These are phyloP conservation scores for Elongisporangium undulatum DNA, from an alignment of 352 stramenopile genomes.

Conservation along the genomic window DNA sequence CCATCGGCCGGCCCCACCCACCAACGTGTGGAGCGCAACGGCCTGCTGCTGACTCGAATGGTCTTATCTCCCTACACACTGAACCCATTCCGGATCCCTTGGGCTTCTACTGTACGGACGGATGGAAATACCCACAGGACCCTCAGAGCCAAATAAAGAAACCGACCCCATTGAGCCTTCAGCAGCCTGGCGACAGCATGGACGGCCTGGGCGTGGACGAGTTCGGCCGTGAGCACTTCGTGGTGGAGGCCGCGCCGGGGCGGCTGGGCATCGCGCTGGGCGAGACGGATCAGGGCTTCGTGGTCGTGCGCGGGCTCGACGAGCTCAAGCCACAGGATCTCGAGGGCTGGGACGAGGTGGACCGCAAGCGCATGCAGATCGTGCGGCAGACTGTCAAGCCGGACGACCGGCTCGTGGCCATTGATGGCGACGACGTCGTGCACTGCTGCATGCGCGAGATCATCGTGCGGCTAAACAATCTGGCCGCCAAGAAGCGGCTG, in stretches of 20 bases:
- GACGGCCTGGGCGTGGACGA: slow-evolving; percentile 26
- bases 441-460: slow-evolving; percentile 37
- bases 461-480: slow-evolving; percentile 37
- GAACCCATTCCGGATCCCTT: background rate
- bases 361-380: slow-evolving; percentile 24
- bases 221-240: slow-evolving; percentile 45
- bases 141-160: background rate
- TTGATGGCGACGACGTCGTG: slow-evolving; percentile 43
- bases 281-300: slow-evolving; percentile 37
- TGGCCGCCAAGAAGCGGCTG: slow-evolving; percentile 24
- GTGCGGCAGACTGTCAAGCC: slow-evolving; percentile 27
- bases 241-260: slow-evolving; percentile 36
- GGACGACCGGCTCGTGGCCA: slow-evolving; percentile 44
- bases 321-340: slow-evolving; percentile 13
- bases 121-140: background rate
- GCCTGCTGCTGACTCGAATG: background rate
- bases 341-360: slow-evolving; percentile 21
- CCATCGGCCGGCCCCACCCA: background rate
- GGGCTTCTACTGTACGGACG: background rate
- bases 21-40: too few species aligned
- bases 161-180: slow-evolving; percentile 1
- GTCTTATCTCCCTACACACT: slow-evolving; percentile 7
- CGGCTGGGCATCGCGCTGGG: slow-evolving; percentile 49
- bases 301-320: slow-evolving; percentile 45
- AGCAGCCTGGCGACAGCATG: slow-evolving; percentile 18